A percentile compares a stretch with the other conserved stretches of the same genome.
phyloP scores from a whole-genome alignment of 345 rosid species.

The Excoecaria agallocha region DNA sequence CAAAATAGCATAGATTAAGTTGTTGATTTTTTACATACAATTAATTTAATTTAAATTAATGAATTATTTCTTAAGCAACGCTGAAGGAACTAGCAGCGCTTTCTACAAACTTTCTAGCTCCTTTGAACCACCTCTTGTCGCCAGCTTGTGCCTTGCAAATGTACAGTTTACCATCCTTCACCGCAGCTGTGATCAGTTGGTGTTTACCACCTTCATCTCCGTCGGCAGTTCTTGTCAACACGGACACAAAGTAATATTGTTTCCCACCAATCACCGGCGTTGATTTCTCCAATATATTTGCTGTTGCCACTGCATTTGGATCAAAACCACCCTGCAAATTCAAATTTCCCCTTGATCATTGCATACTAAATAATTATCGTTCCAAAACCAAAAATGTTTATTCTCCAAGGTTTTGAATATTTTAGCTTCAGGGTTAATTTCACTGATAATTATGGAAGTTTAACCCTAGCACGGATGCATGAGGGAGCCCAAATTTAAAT shows the following conservation, averaged over 20 bases:
- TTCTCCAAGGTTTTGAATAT: too few relatives aligned
- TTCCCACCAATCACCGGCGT: constrained; percentile 42
- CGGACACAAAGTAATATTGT: constrained; percentile 57
- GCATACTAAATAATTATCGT: too few relatives aligned
- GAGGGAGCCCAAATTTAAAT: too few relatives aligned
- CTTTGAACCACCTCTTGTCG: constrained; percentile 99
- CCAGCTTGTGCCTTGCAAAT: constrained; percentile 96
- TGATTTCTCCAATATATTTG: constrained; percentile 70
- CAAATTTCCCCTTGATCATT: too few relatives aligned
- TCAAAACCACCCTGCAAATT: constrained; percentile 80
- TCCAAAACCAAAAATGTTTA: too few relatives aligned
- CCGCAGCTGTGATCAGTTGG: constrained; percentile 69
- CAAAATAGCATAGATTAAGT: not conserved
- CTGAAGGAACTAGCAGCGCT: constrained; percentile 67
- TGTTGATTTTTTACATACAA: constrained; percentile 30
- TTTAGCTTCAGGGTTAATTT: too few relatives aligned
- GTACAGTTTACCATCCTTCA: constrained; percentile 72
- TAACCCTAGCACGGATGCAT: too few relatives aligned
- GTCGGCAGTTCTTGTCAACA: constrained; percentile 93
- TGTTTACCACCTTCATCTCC: constrained; percentile 98
- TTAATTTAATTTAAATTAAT: not conserved
- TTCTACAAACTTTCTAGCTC: constrained; percentile 75
- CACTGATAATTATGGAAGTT: too few relatives aligned
- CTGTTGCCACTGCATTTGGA: constrained; percentile 61
- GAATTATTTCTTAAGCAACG: constrained; percentile 46